Evolutionary conservation across 2,329 filamentous ascomycete genomes (phyloP).

Genomic region (Aspergillus texensis): DNA sequence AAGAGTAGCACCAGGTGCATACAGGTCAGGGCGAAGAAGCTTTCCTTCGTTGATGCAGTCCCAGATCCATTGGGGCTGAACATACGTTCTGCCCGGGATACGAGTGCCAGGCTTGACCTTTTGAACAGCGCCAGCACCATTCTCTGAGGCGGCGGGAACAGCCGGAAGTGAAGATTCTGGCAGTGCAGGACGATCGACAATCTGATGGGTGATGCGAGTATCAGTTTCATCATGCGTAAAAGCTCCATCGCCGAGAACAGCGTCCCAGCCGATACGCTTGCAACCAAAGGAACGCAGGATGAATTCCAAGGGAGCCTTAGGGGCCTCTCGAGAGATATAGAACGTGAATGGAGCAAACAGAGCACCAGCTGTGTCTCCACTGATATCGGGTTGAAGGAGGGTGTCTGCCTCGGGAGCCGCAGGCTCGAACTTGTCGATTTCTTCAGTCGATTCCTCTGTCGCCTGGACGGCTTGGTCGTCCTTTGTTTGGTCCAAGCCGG

Average conservation of each 20-base stretch:
- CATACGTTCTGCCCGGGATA: slow-evolving; percentile 87
- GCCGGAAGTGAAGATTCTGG: slow-evolving; percentile 56
- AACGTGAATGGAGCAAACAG: slow-evolving; percentile 89
- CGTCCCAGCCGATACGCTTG: slow-evolving; percentile 94
- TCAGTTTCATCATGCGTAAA: slow-evolving; percentile 90
- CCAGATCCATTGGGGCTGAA: slow-evolving; percentile 99
- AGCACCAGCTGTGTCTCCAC: slow-evolving; percentile 67
- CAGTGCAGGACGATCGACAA: slow-evolving; percentile 85
- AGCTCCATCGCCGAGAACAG: slow-evolving; percentile 84
- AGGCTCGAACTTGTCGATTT: slow-evolving; percentile 90
- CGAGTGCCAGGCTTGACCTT: slow-evolving; percentile 65
- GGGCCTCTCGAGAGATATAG: slow-evolving; percentile 91
- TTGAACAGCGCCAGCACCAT: slow-evolving; percentile 46
- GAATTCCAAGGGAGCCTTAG: slow-evolving; percentile 87
- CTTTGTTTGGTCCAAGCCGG: slow-evolving; percentile 43
- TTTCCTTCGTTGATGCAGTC: slow-evolving; percentile 93
- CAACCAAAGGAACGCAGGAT: slow-evolving; percentile 92
- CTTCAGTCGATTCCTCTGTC: slow-evolving; percentile 57
- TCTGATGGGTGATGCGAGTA: slow-evolving; percentile 89
- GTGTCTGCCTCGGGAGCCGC: slow-evolving; percentile 82
- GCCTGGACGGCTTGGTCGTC: slow-evolving; percentile 49
- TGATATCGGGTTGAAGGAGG: slow-evolving; percentile 74
- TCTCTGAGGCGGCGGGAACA: slow-evolving; percentile 46
- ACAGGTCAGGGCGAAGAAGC: slow-evolving; percentile 81
- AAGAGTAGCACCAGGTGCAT: slow-evolving; percentile 84